Base-by-base conservation (phyloP, 257 asterid species). In the Asclepias syriaca region DNA sequence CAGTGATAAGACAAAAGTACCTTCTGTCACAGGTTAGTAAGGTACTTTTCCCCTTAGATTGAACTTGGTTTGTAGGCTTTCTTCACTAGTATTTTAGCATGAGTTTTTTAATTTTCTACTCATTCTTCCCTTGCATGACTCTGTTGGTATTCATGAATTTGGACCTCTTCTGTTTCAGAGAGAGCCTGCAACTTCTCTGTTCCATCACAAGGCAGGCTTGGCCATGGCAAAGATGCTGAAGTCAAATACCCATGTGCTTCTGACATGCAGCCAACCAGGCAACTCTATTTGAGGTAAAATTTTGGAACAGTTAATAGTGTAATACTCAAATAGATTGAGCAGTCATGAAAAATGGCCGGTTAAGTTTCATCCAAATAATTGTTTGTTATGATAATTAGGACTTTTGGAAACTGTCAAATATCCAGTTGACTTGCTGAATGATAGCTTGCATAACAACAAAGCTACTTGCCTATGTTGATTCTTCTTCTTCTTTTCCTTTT, bases 1-100 rank as follows among this genome's bases (percentile, higher is more conserved):
- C 32, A 54, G 50, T 70, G 70, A 68, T 54, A 65, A 12, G 32
- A 78, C 78, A 66, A 63, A 64, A 46, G 40, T 74, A 50, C 75
- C 82, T 72, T 65, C 72, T 24, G 74, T 70, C 39, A 49, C 81
- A 76, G 89, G 89, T 85, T 75, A 76, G 11, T 61, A 61, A 64
- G 74, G 69, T 72, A 78, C 70, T 48, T 72, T 16, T 5, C 67
- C 66, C 46, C 14, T 34, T 16, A 61, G 40, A 63, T 14, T 34
- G 68, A 37, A 64, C 50, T 39, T 64, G 67, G 22, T 34, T 32
- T 61, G 66, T 32, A 16, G 18, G 40, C 50, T 64, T 64, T 9
- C 49, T 64, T 18, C 13, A 64, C n/a, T 15, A 1, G 67, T 15
- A 34, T 63, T 37, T 64, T 15, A 6, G 49, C 16, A 64, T 40